Conservation (phyloP, 176 grass and related monocot genomes). For the Zea mays region DNA sequence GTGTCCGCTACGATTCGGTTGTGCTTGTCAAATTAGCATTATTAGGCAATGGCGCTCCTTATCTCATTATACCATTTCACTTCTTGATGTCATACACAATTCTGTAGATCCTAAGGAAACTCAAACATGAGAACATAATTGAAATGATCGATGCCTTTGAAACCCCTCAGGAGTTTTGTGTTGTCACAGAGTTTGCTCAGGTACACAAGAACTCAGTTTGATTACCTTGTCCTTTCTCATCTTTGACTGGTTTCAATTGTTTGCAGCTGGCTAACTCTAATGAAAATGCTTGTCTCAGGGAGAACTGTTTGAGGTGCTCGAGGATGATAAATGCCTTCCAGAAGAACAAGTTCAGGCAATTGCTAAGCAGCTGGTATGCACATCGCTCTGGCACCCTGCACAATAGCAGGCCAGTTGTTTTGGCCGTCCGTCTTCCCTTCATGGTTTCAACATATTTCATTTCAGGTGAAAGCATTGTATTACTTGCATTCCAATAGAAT, state of each 20-base stretch:
- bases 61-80: conserved; percentile 30
- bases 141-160: conserved; percentile 97
- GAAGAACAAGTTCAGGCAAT: conserved; percentile 98
- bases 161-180: conserved; percentile 95
- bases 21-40: neutral
- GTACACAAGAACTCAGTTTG: conserved; percentile 39
- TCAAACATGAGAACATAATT: conserved; percentile 96
- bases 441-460: conserved; percentile 26
- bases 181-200: conserved; percentile 98
- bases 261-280: conserved; percentile 2
- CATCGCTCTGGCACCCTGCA: neutral
- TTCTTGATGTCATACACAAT: neutral
- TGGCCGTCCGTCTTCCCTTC: conserved; percentile 23
- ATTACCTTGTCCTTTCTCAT: neutral
- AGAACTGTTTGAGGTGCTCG: conserved; percentile 95
- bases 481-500: conserved; percentile 97
- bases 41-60: neutral
- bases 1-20: neutral
- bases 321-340: conserved; percentile 93
- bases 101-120: conserved; percentile 81
- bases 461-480: conserved; percentile 83
- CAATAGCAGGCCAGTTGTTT: neutral
- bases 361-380: conserved; percentile 87
- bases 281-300: conserved; percentile 52
- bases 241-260: neutral